These are phyloP conservation scores for Polychaeton citri DNA, from an alignment of 2,329 filamentous ascomycete genomes.

Conservation along the genomic window DNA sequence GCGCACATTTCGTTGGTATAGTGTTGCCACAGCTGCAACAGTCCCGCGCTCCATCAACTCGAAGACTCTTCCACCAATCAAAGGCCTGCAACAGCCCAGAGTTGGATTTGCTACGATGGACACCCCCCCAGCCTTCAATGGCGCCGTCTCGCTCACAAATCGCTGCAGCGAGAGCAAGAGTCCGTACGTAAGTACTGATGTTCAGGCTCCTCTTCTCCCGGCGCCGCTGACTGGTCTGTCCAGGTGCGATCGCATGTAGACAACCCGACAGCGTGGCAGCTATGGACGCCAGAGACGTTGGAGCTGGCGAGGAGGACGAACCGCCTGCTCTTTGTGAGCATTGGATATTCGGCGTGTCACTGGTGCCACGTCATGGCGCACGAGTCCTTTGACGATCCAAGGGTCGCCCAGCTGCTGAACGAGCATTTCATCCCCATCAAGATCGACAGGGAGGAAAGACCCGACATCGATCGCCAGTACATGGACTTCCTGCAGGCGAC, in stretches of 20 bases:
- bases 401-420: conserved; percentile 74
- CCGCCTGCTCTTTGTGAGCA: conserved; percentile 81
- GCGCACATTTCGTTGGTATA: too few relatives aligned
- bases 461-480: conserved; percentile 88
- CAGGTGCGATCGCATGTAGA: conserved; percentile 50
- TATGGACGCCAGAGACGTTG: conserved; percentile 66
- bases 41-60: too few relatives aligned
- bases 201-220: background rate
- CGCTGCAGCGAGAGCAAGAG: conserved; percentile 48
- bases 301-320: conserved; percentile 67
- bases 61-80: too few relatives aligned
- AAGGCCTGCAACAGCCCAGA: too few relatives aligned
- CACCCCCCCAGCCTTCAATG: background rate
- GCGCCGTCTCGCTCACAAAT: conserved; percentile 28
- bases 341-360: conserved; percentile 91
- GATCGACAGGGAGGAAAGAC: conserved; percentile 84
- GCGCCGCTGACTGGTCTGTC: background rate
- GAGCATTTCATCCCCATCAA: conserved; percentile 80
- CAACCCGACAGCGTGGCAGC: conserved; percentile 85
- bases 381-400: conserved; percentile 76
- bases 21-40: too few relatives aligned
- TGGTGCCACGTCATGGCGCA: conserved; percentile 84
- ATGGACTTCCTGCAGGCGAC: conserved; percentile 98
- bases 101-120: background rate
- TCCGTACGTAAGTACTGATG: conserved; percentile 42